Base-by-base conservation (phyloP, 768 basidiomycete species). In the Flagelloscypha sp. region DNA sequence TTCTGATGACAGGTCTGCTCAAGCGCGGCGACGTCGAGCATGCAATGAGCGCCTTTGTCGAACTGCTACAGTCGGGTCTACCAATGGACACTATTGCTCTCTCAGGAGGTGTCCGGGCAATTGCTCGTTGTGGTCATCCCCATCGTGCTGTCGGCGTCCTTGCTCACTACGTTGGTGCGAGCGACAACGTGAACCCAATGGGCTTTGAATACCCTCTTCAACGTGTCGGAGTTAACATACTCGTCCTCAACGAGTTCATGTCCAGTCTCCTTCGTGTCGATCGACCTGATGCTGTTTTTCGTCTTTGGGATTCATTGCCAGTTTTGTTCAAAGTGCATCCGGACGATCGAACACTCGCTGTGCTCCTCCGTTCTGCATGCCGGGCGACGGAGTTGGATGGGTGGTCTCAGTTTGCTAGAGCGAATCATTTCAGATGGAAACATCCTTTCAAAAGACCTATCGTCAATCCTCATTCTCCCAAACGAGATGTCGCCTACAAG, bases 271-370 rank as follows among this genome's bases (percentile, higher is more conserved):
- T 54, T 7, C 52, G 47, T 13, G 45, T 49, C 9, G 57, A 59
- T 22, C 62, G 67, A 4, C 64, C 65, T 4, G 66, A 68, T 35
- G 56, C 54, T 9, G 56, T 67, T 5, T 68, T 70, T 43, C 52
- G 50, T 31, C 38, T 78, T 7, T 76, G 72, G 70, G 64, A 68
- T 5, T 53, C 65, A n/a, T 60, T 76, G 35, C 52, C 56, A 5
- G 46, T 52, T 2, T 43, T 75, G 7, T 77, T 68, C 52, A 61
- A 55, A 10, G 53, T 72, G 2, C 48, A 51, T 2, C 65, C 65
- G 0, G 62, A 71, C 30, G 51, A 54, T 28, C 46, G 48, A 27
- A 63, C 71, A 17, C 55, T 77, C 33, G 53, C 57, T 25, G 49
- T 65, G 31, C 42, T 77, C 8, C 57, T 78, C 38, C 59, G 67